Conservation (phyloP, 805 yeast species). For the Ogataea pignaliae region DNA sequence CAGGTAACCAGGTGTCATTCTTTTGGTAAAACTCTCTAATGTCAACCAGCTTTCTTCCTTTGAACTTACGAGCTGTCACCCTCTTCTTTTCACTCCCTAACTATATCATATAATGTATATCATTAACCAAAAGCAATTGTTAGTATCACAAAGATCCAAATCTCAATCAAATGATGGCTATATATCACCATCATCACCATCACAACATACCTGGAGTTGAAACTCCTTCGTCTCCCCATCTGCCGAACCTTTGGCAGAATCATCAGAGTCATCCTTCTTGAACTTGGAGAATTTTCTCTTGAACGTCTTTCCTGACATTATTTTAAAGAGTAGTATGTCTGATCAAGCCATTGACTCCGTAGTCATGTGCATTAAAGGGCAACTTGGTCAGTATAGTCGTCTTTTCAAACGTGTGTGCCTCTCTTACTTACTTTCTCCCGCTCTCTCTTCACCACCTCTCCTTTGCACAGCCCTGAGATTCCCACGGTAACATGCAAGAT, state of each 20-base stretch:
- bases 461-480: too few species aligned
- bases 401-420: too few species aligned
- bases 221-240: neutral
- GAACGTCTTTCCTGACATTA: conserved; percentile 3
- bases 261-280: neutral
- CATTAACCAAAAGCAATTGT: neutral
- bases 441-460: too few species aligned
- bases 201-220: too few species aligned
- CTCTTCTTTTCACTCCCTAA: conserved; percentile 49
- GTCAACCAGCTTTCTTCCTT: conserved; percentile 65
- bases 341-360: neutral
- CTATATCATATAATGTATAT: conserved; percentile 5
- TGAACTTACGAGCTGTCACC: conserved; percentile 69
- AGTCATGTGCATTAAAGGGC: neutral
- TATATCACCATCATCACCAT: too few species aligned
- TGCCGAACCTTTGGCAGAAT: neutral
- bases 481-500: too few species aligned
- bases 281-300: conserved; percentile 6
- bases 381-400: neutral
- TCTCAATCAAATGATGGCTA: neutral
- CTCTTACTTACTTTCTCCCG: too few species aligned
- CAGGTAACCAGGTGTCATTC: conserved; percentile 63
- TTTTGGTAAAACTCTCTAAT: conserved; percentile 77
- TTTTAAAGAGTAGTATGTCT: neutral
- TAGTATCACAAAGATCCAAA: neutral